Percentiles rank a stretch among this genome's conserved stretches.
Conservation (phyloP, 768 basidiomycete genomes). For the Dendrothele bispora region DNA sequence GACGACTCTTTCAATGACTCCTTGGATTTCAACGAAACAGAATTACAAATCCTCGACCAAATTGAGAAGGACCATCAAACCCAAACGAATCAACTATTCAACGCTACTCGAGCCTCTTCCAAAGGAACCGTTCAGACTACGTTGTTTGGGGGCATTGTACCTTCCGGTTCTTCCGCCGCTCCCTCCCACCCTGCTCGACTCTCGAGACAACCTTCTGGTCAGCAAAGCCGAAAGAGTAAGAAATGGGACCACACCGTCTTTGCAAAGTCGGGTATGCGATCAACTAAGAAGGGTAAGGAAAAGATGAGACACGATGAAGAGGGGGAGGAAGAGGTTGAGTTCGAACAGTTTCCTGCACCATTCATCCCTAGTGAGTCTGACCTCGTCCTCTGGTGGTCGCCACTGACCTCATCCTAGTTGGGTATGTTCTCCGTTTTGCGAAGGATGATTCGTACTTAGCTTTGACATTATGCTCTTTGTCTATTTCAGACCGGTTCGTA, state of each 20-base stretch:
- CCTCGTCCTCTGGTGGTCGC: too few species aligned
- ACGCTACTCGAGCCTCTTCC: conserved; percentile 27
- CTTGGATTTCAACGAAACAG: conserved; percentile 57
- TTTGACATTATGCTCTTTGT: neutral
- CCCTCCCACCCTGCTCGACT: conserved; percentile 34
- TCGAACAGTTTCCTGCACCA: conserved; percentile 86
- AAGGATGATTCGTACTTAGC: neutral
- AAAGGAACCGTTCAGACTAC: conserved; percentile 59
- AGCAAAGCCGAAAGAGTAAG: conserved; percentile 68
- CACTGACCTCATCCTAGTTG: conserved; percentile 35
- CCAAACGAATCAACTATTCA: conserved; percentile 42
- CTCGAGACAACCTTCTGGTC: conserved; percentile 48
- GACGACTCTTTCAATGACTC: conserved; percentile 53
- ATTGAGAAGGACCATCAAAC: conserved; percentile 50
- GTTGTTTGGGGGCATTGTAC: conserved; percentile 60
- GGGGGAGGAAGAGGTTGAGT: conserved; percentile 64
- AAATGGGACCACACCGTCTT: conserved; percentile 91
- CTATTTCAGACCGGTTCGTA: conserved; percentile 32
- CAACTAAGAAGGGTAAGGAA: conserved; percentile 51
- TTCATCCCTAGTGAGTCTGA: conserved; percentile 59
- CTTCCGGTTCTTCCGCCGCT: conserved; percentile 27
- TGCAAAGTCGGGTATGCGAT: conserved; percentile 74
- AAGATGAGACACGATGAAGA: conserved; percentile 40
- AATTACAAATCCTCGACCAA: conserved; percentile 53
- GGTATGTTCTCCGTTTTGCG: conserved; percentile 42